Evolutionary conservation across 257 asterid genomes (phyloP), one percentile per base, ranked within the genome.

Genomic region (Nyctanthes arbortristis): DNA sequence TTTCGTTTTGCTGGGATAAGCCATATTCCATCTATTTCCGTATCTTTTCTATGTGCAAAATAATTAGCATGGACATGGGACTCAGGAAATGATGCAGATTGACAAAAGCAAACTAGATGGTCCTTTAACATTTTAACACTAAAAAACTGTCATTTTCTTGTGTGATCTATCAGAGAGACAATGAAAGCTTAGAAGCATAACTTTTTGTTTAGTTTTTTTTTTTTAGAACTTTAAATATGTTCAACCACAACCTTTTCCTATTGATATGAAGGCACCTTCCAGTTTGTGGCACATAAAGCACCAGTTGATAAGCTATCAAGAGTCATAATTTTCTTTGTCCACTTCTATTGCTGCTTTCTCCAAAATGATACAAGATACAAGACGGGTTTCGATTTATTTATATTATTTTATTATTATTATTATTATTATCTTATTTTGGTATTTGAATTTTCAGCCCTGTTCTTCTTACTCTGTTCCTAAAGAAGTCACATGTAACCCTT

Each of bases 261-360:
- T 73, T 77, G 79, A 81, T 45, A 70, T 35, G 71, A 73, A 77
- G 67, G 68, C 75, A 66, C 74, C 80, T 73, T 73, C 75, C 63
- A 43, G 28, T 45, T 12, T 40, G 27, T 74, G 18, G 30, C 20
- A 32, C 32, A 25, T 14, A 43, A 11, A 28, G 8, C n/a, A 65
- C 33, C 12, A 18, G 16, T 31, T 28, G 33, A 32, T 31, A 24
- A 27, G 12, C 20, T 34, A 59, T 7, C 30, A 1, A 13, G 34
- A 4, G 31, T 5, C n/a, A 20, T 31, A 4, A 18, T 29, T 61
- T 47, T 55, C 35, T 22, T 62, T 24, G 39, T 60, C 43, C 65
- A 29, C 18, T 40, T 12, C 16, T 13, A 40, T 14, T 40, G 16
- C 52, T 40, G 8, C 18, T 40, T 40, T 14, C 20, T 40, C 52